Base-by-base conservation (phyloP, 2,329 filamentous ascomycete species). In the Cytospora schulzeri region DNA sequence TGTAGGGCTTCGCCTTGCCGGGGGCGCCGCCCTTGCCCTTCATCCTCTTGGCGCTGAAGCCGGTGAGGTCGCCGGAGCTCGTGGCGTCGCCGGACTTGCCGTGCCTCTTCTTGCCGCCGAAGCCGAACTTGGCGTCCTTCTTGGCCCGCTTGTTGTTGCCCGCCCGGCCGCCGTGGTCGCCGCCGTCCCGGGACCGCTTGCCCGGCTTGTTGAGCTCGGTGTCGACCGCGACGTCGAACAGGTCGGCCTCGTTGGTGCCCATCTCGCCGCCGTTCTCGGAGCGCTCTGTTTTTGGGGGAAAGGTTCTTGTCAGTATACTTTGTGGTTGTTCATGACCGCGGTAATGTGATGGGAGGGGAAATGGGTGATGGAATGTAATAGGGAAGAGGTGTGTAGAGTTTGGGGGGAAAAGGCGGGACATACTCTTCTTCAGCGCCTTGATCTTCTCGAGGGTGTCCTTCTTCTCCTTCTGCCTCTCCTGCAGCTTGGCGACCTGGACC, bases 401-500 rank as follows among this genome's bases (percentile, higher is more conserved):
- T 24, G 12, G 28, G 28, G 41, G 26, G 38, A 15, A 35, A 45
- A 52, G 52, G 29, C 11, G 57, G 19, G 45, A 85, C 92, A 71
- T 85, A 98, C 94, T 99, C 82, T 93, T 88, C 88, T 99, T 99
- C 72, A 99, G 81, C 31, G 87, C 85, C 79, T 93, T 93, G 74
- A 99, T 97, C 85, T 97, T 97, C 71, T 98, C 95, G 68, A 99
- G 81, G 4, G 93, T 96, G 68, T 96, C 91, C 71, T 88, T 88
- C 88, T 97, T 97, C 74, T 89, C 89, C 84, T 96, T 96, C 58
- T 91, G 88, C 57, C 95, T 85, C 85, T 99, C 94, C 80, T 98
- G 94, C 76, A 96, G 80, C 83, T 97, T 97, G 66, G 93, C 93
- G 66, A 97, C 87, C 82, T 99, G 95, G 60, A 98, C 95, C 77